phyloP scores from a whole-genome alignment of 2,329 filamentous ascomycete species.

The Venturia nashicola region DNA sequence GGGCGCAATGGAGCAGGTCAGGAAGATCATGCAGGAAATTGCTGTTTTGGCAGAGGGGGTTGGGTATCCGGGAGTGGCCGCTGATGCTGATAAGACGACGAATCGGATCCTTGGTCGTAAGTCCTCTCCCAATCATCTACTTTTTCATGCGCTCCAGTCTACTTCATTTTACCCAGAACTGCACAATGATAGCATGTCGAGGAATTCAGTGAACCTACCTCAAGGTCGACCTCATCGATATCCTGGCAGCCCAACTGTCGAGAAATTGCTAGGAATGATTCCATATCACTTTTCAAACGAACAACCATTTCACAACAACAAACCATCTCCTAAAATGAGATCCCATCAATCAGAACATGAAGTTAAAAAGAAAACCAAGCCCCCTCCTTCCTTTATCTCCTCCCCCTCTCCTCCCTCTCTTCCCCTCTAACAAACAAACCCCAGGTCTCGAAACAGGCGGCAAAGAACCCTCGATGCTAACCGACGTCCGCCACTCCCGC shows the following conservation, averaged over 20 bases:
- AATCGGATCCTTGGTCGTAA: conserved; percentile 25
- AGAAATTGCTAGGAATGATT: no score
- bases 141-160: no score
- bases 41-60: conserved; percentile 27
- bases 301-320: no score
- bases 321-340: no score
- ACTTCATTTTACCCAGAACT: no score
- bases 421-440: neutral
- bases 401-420: neutral
- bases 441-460: conserved; percentile 20
- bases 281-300: no score
- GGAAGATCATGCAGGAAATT: conserved; percentile 34
- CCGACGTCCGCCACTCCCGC: conserved; percentile 30
- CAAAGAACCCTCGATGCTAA: conserved; percentile 38
- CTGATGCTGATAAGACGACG: conserved; percentile 25
- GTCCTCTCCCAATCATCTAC: neutral
- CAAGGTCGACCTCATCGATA: no score
- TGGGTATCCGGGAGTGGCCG: conserved; percentile 25
- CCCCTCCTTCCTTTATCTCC: neutral
- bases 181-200: no score
- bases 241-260: no score
- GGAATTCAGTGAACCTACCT: no score
- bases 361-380: no score
- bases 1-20: conserved; percentile 23
- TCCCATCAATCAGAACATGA: no score